These are phyloP conservation scores for Ophiocordyceps camponoti-saundersi DNA, from an alignment of 2,329 filamentous ascomycete species.

Conservation along the genomic window DNA sequence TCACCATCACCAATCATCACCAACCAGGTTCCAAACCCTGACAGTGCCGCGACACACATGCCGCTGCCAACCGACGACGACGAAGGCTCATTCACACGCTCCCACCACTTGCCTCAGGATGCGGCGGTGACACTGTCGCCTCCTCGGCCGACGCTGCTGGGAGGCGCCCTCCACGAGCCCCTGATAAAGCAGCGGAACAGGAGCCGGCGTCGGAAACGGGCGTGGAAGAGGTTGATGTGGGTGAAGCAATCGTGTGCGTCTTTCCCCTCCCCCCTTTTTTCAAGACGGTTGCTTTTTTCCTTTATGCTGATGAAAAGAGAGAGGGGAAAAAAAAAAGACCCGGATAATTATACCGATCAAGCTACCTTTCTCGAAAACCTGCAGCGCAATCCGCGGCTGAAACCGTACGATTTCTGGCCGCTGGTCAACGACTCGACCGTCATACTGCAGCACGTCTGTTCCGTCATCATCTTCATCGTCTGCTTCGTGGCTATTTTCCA, in stretches of 20 bases:
- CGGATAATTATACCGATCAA: constrained; percentile 98
- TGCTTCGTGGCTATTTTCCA: constrained; percentile 86
- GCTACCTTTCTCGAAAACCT: constrained; percentile 92
- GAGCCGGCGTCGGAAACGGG: constrained; percentile 51
- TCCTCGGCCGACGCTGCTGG: too few relatives aligned
- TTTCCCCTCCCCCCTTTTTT: too few relatives aligned
- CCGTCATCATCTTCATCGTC: constrained; percentile 84
- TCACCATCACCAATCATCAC: too few relatives aligned
- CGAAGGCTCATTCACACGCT: too few relatives aligned
- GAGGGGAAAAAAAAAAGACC: constrained; percentile 34
- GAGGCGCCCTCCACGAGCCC: constrained; percentile 7
- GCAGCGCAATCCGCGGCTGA: constrained; percentile 80
- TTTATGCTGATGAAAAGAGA: not conserved
- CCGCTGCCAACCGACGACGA: too few relatives aligned
- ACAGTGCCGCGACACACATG: too few relatives aligned
- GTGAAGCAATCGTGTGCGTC: constrained; percentile 80
- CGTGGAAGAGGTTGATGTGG: constrained; percentile 95
- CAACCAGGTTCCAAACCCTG: too few relatives aligned
- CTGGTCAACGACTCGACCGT: constrained; percentile 89
- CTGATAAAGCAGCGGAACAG: constrained; percentile 13
- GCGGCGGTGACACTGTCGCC: too few relatives aligned
- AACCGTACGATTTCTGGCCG: constrained; percentile 97
- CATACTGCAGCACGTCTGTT: constrained; percentile 92
- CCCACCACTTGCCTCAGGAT: too few relatives aligned
- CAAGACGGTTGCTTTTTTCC: not conserved